A percentile compares a stretch with the other conserved stretches of the same genome.
Evolutionary conservation across 2,329 filamentous ascomycete species (phyloP).

Genomic region (Fusarium haematococcum): DNA sequence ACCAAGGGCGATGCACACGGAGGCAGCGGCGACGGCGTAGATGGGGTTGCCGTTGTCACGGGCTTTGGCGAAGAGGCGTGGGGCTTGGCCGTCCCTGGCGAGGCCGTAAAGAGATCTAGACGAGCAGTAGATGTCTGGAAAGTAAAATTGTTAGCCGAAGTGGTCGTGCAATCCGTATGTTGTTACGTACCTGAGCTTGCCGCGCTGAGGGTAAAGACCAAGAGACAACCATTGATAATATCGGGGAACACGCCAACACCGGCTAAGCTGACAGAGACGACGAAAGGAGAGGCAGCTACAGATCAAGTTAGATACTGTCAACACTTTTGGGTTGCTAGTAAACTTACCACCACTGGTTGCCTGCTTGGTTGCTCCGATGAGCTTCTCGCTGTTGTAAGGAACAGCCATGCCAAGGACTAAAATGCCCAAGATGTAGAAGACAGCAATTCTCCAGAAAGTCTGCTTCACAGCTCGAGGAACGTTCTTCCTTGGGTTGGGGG

Average conservation of each 20-base stretch:
- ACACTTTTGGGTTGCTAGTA: neutral
- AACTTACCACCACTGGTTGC: conserved; percentile 23
- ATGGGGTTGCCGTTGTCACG: conserved; percentile 55
- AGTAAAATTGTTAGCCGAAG: neutral
- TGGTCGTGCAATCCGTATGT: accelerated
- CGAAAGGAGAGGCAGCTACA: conserved; percentile 39
- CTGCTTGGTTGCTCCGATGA: conserved; percentile 29
- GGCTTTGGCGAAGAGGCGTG: conserved; percentile 42
- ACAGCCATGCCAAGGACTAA: conserved; percentile 42
- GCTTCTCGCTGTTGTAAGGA: conserved; percentile 35
- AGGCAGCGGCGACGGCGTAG: conserved; percentile 52
- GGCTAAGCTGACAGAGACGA: conserved; percentile 36
- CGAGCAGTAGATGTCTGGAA: conserved; percentile 49
- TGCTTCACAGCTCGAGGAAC: conserved; percentile 41
- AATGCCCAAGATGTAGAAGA: conserved; percentile 42
- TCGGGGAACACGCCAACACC: conserved; percentile 35
- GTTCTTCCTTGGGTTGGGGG: conserved; percentile 39
- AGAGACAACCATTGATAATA: conserved; percentile 40
- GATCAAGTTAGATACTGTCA: neutral
- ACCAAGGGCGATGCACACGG: conserved; percentile 50
- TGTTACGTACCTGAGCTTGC: conserved; percentile 13
- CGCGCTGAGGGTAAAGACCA: conserved; percentile 44
- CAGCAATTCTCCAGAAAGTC: conserved; percentile 42
- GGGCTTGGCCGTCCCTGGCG: conserved; percentile 55
- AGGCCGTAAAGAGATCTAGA: conserved; percentile 52